A percentile compares a stretch with the other conserved stretches of the same genome.
Conservation (phyloP, 2,329 filamentous ascomycete genomes). For the Fusarium penzigii region DNA sequence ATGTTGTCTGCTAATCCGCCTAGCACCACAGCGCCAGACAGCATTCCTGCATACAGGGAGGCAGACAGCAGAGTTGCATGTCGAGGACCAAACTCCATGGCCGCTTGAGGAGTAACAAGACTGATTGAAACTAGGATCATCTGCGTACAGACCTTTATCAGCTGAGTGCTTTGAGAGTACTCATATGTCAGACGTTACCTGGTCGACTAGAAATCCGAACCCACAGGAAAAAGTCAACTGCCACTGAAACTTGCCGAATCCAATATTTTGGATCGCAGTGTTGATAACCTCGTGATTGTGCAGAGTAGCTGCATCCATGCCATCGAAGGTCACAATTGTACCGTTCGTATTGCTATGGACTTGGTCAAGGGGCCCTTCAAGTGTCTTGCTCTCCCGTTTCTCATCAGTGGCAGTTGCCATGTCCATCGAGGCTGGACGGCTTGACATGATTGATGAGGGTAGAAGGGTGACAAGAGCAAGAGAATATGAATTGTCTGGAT, state of each 20-base stretch:
- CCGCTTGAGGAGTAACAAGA: conserved; percentile 18
- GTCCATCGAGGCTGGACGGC: background rate
- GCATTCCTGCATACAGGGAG: conserved; percentile 14
- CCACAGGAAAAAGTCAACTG: conserved; percentile 20
- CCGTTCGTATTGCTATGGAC: conserved; percentile 5
- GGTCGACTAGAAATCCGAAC: conserved; percentile 23
- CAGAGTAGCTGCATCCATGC: background rate
- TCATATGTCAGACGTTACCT: conserved; percentile 6
- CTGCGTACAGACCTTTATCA: background rate
- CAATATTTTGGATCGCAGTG: conserved; percentile 18
- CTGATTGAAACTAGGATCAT: conserved; percentile 23
- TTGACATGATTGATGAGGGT: background rate
- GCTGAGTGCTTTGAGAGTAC: background rate
- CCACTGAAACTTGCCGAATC: conserved; percentile 21
- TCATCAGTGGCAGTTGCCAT: background rate
- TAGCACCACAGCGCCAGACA: conserved; percentile 14
- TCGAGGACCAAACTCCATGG: conserved; percentile 21
- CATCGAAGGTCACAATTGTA: conserved; percentile 3
- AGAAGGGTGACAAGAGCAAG: background rate
- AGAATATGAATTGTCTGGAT: background rate
- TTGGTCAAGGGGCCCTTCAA: conserved; percentile 1
- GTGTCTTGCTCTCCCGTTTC: background rate
- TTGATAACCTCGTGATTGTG: conserved; percentile 13
- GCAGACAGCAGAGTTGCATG: conserved; percentile 15
- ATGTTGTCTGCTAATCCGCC: conserved; percentile 17